Evolutionary conservation across 805 yeast genomes (phyloP), one percentile per base, ranked within the genome.

Genomic region (Lachancea lanzarotensis): DNA sequence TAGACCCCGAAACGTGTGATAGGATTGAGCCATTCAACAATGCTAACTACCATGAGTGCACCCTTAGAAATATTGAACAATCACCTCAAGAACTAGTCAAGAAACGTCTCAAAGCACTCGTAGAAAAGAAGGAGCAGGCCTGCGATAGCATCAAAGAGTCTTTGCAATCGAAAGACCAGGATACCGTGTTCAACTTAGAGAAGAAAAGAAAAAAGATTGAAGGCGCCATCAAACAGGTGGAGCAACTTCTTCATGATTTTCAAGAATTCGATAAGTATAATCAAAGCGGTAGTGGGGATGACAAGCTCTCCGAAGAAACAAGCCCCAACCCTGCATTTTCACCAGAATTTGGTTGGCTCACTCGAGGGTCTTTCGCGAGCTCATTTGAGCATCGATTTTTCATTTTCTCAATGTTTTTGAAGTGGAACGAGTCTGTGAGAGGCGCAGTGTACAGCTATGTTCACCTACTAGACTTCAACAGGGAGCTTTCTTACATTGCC

Each of bases 391-490:
- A 90, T 59, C 68, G 88, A 40, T 87, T 83, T 61, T 76, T 81
- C 47, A 66, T 87, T 18, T 89, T 88, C 52, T 78, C 82, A 45
- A 72, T 87, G 61, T 77, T 81, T 54, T 59, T 89, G 52, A 84
- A 80, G 52, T 89, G 96, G 96, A 82, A 84, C 61, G 81, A 84
- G 48, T 58, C 67, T 2, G 73, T 81, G 9, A 69, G 96, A 45
- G 79, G 88, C 54, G 67, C 76, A 11, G 66, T 87, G 37, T 74
- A 76, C 58, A 74, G 78, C 36, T 86, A 83, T 54, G 58, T 80
- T 19, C 75, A 76, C 45, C 66, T 74, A 38, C 60, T 77, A 27
- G 72, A 69, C 10, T 59, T 72, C 42, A 64, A 77, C 19, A 65
- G 69, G 19, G 75, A 76, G 10, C 63, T 69, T 27, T 51, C 66